Evolutionary conservation across 179 eudicot genomes (phyloP), one percentile per base, ranked within the genome.

Genomic region (Gypsophila paniculata): DNA sequence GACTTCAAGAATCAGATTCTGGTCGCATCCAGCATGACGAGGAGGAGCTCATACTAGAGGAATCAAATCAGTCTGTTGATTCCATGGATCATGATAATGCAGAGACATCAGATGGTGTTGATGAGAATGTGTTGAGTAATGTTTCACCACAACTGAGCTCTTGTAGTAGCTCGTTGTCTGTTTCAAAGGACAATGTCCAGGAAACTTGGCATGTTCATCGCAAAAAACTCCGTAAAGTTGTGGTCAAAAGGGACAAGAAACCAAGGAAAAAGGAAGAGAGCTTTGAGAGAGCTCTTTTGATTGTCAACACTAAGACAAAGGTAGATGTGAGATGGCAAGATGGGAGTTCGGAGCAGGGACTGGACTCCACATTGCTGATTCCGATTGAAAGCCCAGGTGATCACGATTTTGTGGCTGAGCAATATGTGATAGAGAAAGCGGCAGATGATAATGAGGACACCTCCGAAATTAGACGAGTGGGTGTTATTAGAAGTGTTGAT

Each of bases 301-400:
- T 95, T 74, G 82, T 84, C 70, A 88, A 85, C 73, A 88, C 86
- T 7, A 85, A 72, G 74, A 87, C 99, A 68, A 86, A 69, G 70
- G 87, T 88, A 65, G 89, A 92, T 77, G 99, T 95, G 76, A 91
- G 87, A 23, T 95, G 99, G 99, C 99, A 95, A 70, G 97, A 95
- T 84, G 99, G 99, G 69, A 87, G 79, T 14, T 78, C 78, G 69
- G 82, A 80, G 74, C 74, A 53, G 46, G 87, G 81, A 49, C 60
- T 92, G 72, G 82, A 82, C 68, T 92, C 99, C 44, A 80, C 88
- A 17, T 59, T 76, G 79, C 70, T 95, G 75, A 92, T 95, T 80
- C 93, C 99, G 14, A 76, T 95, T 52, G 96, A 95, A 69, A 95
- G 86, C 73, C 99, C 99, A 19, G 96, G 97, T 52, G 97, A 95